phyloP scores from a whole-genome alignment of 257 asterid genomes.

The Jacaranda copaia region DNA sequence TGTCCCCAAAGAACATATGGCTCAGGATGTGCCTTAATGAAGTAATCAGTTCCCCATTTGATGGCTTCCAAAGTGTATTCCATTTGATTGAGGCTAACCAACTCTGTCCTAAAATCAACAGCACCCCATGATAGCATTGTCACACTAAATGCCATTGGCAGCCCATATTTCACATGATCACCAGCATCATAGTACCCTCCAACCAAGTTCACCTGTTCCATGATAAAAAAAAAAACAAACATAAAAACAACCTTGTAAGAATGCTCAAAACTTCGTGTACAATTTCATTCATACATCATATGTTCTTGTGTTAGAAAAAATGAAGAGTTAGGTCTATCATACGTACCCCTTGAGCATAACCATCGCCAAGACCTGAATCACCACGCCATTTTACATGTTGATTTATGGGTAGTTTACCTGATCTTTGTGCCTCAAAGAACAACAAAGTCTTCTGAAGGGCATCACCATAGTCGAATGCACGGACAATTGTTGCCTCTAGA shows the following conservation, averaged over 20 bases:
- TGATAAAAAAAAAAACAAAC: not conserved
- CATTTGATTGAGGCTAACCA: conserved; percentile 58
- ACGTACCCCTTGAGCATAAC: conserved; percentile 64
- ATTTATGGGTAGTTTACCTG: conserved; percentile 61
- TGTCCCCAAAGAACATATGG: conserved; percentile 77
- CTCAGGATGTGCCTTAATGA: conserved; percentile 68
- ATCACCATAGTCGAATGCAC: conserved; percentile 54
- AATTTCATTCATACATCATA: not conserved
- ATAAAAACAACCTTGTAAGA: not conserved
- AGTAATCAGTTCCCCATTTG: conserved; percentile 83
- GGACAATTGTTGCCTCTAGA: conserved; percentile 34
- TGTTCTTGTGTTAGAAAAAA: not conserved
- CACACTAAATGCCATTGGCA: conserved; percentile 70
- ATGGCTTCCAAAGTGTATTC: conserved; percentile 66
- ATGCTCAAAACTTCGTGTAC: not conserved
- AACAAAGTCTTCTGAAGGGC: conserved; percentile 65
- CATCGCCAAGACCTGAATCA: conserved; percentile 66
- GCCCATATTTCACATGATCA: conserved; percentile 79
- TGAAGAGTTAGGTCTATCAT: not conserved
- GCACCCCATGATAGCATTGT: conserved; percentile 76
- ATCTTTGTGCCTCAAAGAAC: conserved; percentile 75
- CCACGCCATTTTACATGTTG: conserved; percentile 71
- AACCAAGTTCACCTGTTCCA: conserved; percentile 64
- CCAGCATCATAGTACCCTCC: conserved; percentile 91
- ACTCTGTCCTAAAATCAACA: conserved; percentile 55